Base-by-base conservation (phyloP, 352 stramenopile species). In the Aphanomyces invadans region DNA sequence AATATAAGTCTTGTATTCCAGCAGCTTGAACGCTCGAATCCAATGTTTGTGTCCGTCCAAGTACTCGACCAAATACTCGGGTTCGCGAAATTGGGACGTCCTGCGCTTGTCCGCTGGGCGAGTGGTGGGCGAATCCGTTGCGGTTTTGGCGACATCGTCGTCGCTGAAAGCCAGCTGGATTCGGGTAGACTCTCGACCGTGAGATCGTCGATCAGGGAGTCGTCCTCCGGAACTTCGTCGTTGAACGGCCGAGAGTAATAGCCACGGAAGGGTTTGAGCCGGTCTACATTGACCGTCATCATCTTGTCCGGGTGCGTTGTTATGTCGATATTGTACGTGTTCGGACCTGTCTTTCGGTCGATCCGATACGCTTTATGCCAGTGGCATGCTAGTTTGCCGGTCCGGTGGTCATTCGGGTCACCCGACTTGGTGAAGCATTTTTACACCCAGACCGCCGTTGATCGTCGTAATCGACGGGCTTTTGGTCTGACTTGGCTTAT, bases 241-340 rank as follows among this genome's bases (percentile, higher is more conserved):
- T 54, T 54, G 46, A 54, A 54, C 1, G 46, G 46, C 11, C 46
- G n/a, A 0, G 46, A 54, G 46, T 54, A 54, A n/a, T 54, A 54
- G 0, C 46, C 46, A 23, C 26, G n/a, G 46, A 54, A 21, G 10
- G 46, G 46, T n/a, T 54, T 54, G n/a, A 54, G n/a, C 15, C 46
- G 46, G 46, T 54, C 46, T 7, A 54, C 46, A n/a, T 54, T 54
- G 46, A 54, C n/a, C n/a, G 46, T 54, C 10, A 54, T n/a, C 10
- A 54, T 54, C 46, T 23, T 54, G 46, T 54, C 46, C 0, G 10
- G 46, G 2, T 54, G 46, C 17, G 39, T 48, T n/a, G 39, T 15
- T 15, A 48, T 54, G 46, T 11, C 2, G n/a, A 54, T 54, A 0
- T 54, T 54, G 46, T 54, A 54, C 2, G 46, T 54, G 46, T 54